Percentiles rank a stretch among this genome's conserved stretches.
Conservation (phyloP, 2,329 filamentous ascomycete genomes). For the Claviceps capensis region DNA sequence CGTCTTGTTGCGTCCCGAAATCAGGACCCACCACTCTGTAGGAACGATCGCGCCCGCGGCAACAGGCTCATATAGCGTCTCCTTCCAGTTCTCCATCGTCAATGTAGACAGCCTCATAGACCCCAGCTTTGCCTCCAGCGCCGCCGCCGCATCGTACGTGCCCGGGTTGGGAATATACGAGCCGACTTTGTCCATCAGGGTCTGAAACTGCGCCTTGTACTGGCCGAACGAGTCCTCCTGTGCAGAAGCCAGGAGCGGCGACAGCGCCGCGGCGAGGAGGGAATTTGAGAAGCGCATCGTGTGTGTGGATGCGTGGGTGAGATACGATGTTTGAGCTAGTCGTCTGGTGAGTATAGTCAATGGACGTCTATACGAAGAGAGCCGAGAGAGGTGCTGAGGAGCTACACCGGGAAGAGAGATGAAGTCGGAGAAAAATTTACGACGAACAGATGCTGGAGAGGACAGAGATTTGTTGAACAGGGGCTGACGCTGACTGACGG, state of each 20-base stretch:
- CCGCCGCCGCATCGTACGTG: conserved; percentile 25
- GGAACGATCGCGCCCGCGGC: conserved; percentile 45
- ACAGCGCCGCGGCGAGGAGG: conserved; percentile 32
- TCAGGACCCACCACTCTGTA: conserved; percentile 63
- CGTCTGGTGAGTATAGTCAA: not conserved
- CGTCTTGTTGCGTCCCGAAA: conserved; percentile 66
- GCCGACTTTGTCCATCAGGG: conserved; percentile 46
- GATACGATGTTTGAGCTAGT: not conserved
- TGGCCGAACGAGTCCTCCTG: conserved; percentile 37
- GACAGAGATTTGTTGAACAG: not conserved
- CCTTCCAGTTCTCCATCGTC: conserved; percentile 57
- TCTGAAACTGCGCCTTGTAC: conserved; percentile 50
- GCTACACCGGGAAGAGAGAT: not conserved
- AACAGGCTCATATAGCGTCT: conserved; percentile 50
- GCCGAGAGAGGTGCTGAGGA: not conserved
- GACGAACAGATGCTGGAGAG: not conserved
- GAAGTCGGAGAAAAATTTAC: not conserved
- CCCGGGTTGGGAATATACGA: conserved; percentile 37
- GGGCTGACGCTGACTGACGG: not conserved
- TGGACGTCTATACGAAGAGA: not conserved
- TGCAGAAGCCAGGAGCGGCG: conserved; percentile 41
- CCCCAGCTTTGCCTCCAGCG: conserved; percentile 26
- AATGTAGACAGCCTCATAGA: conserved; percentile 35
- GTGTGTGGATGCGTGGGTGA: conserved; percentile 10
- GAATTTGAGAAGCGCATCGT: conserved; percentile 46